Evolutionary conservation across 2,329 filamentous ascomycete genomes (phyloP), one percentile per base, ranked within the genome.

Genomic region (Fusarium clavum): DNA sequence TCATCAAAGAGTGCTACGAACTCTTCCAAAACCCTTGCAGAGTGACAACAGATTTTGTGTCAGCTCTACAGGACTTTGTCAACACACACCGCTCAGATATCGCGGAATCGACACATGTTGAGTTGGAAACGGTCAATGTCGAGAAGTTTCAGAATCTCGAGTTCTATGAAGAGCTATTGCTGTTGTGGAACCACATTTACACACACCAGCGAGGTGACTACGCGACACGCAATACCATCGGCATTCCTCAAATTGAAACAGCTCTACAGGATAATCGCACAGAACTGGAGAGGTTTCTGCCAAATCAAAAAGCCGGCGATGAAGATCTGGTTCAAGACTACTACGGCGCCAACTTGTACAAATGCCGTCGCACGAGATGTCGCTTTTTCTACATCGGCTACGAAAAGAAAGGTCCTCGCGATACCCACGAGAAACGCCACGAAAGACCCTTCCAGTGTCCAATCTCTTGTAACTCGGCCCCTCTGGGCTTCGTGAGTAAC

Each of bases 141-240:
- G 2, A 6, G 0, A 16, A 1, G 0, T 64, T 64, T 10, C 1
- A 9, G 0, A 3, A 14, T 11, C 2, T 45, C 1, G 8, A 14
- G 2, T 11, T 57, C 1, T 64, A 64, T 0, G 4, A 8, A 0
- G 59, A 64, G 0, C 30, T 64, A 3, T 1, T 27, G 0, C 1
- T 51, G 2, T 6, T 64, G 11, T 64, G 59, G 61, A 64, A 64
- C 0, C 61, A 64, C 2, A 64, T 64, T 8, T 64, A 49, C 2
- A 64, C 61, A 13, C 61, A 64, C 4, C 61, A 64, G 7, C 18
- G 30, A 2, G 61, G 61, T 3, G 59, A 64, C 4, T 64, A 64
- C 6, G 4, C 24, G 0, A 22, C 10, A 4, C 25, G 59, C 2
- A 64, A 64, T 14, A 30, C 38, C 0, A 56, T 64, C 12, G 61